Percentiles rank a stretch among this genome's conserved stretches.
These are phyloP conservation scores for Ramularia collo-cygni DNA, from an alignment of 2,329 filamentous ascomycete species.

Conservation along the genomic window DNA sequence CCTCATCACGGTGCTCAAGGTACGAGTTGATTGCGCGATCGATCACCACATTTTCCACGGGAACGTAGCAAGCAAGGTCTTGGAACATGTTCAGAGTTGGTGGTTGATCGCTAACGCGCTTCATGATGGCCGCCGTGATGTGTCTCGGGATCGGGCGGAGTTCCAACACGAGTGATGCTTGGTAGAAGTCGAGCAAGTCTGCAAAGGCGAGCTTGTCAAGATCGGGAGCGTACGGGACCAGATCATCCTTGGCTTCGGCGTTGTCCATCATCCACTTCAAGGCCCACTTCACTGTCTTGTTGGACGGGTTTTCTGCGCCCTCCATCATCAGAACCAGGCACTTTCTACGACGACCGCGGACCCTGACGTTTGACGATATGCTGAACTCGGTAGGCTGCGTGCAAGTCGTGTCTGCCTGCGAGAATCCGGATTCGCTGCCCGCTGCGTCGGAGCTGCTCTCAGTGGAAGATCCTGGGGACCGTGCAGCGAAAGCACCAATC, in stretches of 20 bases:
- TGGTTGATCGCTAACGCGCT: constrained; percentile 6
- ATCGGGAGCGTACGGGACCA: constrained; percentile 10
- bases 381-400: no score
- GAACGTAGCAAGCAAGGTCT: constrained; percentile 12
- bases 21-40: constrained; percentile 14
- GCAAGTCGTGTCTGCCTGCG: no score
- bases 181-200: constrained; percentile 16
- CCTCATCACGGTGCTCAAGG: constrained; percentile 1
- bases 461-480: no score
- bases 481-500: no score
- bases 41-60: constrained; percentile 10
- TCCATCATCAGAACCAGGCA: constrained; percentile 10
- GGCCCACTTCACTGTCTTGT: constrained; percentile 4
- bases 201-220: constrained; percentile 1
- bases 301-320: constrained; percentile 7
- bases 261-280: constrained; percentile 21
- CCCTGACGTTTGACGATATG: no score
- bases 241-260: constrained; percentile 6
- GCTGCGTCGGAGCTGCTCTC: no score
- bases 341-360: neutral
- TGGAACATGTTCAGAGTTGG: constrained; percentile 7
- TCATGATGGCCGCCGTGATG: constrained; percentile 7
- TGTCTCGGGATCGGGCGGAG: constrained; percentile 12
- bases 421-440: no score
- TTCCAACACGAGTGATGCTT: constrained; percentile 11